phyloP scores from a whole-genome alignment of 2,329 filamentous ascomycete genomes.

The Zopfia rhizophila region DNA sequence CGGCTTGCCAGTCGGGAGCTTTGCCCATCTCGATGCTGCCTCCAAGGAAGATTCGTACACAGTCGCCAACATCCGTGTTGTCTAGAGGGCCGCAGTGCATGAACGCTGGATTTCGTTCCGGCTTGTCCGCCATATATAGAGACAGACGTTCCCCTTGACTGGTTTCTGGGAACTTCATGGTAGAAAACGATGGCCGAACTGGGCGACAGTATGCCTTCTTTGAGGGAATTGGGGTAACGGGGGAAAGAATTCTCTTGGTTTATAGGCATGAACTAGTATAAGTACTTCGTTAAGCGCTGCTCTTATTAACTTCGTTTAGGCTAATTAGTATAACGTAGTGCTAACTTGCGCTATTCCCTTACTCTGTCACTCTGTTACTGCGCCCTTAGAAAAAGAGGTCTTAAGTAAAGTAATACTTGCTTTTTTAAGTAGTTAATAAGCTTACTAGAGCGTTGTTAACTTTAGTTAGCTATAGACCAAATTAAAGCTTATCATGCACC shows the following conservation, averaged over 20 bases:
- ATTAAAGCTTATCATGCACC: conserved; percentile 20
- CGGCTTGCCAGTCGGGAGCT: conserved; percentile 60
- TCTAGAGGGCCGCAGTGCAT: conserved; percentile 17
- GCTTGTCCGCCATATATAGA: conserved; percentile 17
- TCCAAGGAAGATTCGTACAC: conserved; percentile 62
- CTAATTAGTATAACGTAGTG: conserved; percentile 14
- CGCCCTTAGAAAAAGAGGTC: no score
- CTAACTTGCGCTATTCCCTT: conserved; percentile 15
- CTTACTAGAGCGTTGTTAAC: conserved; percentile 19
- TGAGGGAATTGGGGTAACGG: conserved; percentile 12
- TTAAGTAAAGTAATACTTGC: no score
- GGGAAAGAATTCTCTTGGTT: conserved; percentile 13
- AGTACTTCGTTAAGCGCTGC: conserved; percentile 13
- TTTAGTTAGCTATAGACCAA: conserved; percentile 19
- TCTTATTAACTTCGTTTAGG: no score
- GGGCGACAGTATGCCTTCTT: no score
- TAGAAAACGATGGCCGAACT: conserved; percentile 15
- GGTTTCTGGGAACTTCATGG: conserved; percentile 21
- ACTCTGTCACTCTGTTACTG: no score
- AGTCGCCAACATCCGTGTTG: conserved; percentile 9
- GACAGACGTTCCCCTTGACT: conserved; percentile 17
- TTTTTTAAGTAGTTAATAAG: no score
- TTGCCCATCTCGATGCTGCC: conserved; percentile 58
- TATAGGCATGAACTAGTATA: conserved; percentile 12
- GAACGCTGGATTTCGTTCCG: conserved; percentile 12